phyloP scores from a whole-genome alignment of 805 yeast species.

The Candida parachauliodes region DNA sequence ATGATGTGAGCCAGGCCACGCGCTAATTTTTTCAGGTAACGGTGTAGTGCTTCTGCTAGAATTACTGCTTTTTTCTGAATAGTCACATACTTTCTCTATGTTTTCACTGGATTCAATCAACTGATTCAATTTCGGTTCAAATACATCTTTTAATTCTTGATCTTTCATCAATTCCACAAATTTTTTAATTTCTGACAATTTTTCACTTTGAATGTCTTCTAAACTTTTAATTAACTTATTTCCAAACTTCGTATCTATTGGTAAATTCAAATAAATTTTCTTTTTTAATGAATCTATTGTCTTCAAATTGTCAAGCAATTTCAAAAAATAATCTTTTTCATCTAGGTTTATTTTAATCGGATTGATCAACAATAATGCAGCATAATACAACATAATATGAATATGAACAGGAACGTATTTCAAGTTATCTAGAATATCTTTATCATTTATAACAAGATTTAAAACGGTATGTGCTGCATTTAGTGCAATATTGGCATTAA shows the following conservation, averaged over 20 bases:
- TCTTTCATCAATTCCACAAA: slow-evolving; percentile 21
- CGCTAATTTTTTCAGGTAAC: slow-evolving; percentile 36
- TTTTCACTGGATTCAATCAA: slow-evolving; percentile 8
- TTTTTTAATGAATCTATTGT: slow-evolving; percentile 42
- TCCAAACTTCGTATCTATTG: slow-evolving; percentile 53
- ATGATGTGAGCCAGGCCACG: slow-evolving; percentile 71
- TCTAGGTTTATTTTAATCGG: slow-evolving; percentile 29
- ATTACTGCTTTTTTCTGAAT: slow-evolving; percentile 17
- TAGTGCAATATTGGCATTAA: slow-evolving; percentile 49
- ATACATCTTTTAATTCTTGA: slow-evolving; percentile 10
- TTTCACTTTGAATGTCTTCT: slow-evolving; percentile 30
- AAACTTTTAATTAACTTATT: slow-evolving; percentile 34
- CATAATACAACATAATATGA: slow-evolving; percentile 67
- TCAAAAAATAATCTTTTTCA: slow-evolving; percentile 21
- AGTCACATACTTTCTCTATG: slow-evolving; percentile 3
- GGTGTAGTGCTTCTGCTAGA: slow-evolving; percentile 26
- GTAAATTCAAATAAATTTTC: slow-evolving; percentile 42
- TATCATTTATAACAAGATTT: slow-evolving; percentile 55
- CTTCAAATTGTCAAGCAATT: slow-evolving; percentile 35
- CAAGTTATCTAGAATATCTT: slow-evolving; percentile 53
- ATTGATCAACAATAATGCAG: slow-evolving; percentile 53
- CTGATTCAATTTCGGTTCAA: neutral
- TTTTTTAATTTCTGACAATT: slow-evolving; percentile 15
- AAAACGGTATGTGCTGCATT: slow-evolving; percentile 63
- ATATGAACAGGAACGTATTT: slow-evolving; percentile 70